phyloP scores from a whole-genome alignment of 495 filamentous ascomycete species.

The Trichoderma parareesei region DNA sequence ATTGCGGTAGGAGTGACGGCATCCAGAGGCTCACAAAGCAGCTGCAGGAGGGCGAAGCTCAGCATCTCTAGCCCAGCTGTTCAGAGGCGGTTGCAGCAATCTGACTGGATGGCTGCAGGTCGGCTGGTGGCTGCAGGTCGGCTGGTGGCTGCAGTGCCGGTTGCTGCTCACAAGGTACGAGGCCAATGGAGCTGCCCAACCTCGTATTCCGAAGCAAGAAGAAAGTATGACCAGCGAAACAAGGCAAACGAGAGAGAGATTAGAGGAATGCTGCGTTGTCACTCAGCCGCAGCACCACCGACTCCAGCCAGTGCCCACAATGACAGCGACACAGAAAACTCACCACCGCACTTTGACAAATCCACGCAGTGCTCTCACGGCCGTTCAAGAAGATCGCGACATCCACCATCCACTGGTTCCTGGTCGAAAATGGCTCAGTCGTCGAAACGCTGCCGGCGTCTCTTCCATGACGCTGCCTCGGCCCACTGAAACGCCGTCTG shows the following conservation, averaged over 20 bases:
- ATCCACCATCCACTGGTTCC: background rate
- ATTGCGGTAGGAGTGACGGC: background rate
- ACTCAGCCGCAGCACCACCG: background rate
- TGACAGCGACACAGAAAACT: background rate
- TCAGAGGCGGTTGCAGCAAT: background rate
- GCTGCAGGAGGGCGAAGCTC: background rate
- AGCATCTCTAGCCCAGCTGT: background rate
- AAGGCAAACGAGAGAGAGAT: background rate
- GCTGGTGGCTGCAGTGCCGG: background rate
- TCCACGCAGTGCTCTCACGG: too few species aligned
- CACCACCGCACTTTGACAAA: background rate
- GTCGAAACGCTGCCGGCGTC: background rate
- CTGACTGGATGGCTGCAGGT: conserved; percentile 2
- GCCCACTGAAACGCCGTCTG: background rate
- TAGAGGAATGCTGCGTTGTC: background rate
- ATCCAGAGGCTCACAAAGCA: background rate
- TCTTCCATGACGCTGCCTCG: background rate
- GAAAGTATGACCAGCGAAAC: background rate
- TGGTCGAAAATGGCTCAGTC: background rate
- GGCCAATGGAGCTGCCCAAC: background rate
- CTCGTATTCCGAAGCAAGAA: background rate
- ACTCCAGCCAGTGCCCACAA: background rate
- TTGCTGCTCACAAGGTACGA: background rate
- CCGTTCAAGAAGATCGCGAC: too few species aligned
- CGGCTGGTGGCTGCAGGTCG: background rate